Evolutionary conservation across 371 early-diverging fungal species (phyloP).

Genomic region (Rhizomucor pusillus): DNA sequence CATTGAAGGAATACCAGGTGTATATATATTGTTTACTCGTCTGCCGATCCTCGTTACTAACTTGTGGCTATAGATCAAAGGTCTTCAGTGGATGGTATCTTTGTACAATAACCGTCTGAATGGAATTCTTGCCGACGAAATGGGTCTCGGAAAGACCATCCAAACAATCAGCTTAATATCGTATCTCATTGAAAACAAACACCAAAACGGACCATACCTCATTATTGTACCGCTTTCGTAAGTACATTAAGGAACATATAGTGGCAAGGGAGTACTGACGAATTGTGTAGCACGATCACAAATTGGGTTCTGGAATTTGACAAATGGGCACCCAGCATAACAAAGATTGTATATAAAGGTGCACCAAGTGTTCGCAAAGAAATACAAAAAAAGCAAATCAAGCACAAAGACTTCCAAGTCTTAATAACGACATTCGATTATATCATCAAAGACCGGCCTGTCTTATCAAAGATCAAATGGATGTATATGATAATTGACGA

Average conservation of each 20-base stretch:
- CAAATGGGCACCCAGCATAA: conserved; percentile 96
- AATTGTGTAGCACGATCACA: conserved; percentile 68
- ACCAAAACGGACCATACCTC: conserved; percentile 90
- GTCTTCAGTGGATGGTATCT: conserved; percentile 98
- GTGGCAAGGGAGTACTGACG: background rate
- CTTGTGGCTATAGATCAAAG: conserved; percentile 63
- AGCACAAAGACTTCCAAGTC: conserved; percentile 86
- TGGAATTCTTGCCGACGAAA: conserved; percentile 99
- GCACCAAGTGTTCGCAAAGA: conserved; percentile 71
- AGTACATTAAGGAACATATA: conserved; percentile 24
- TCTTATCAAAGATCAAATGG: conserved; percentile 89
- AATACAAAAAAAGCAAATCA: conserved; percentile 72
- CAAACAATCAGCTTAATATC: conserved; percentile 98
- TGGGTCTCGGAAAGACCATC: conserved; percentile 97
- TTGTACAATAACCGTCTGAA: conserved; percentile 95
- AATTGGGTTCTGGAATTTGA: conserved; percentile 98
- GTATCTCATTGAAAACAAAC: conserved; percentile 89
- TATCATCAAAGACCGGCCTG: conserved; percentile 89
- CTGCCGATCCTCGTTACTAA: background rate
- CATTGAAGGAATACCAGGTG: conserved; percentile 93
- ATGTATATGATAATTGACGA: conserved; percentile 98
- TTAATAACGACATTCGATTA: conserved; percentile 98
- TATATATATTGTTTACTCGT: background rate
- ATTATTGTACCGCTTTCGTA: conserved; percentile 92
- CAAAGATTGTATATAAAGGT: conserved; percentile 91